These are phyloP conservation scores for Arthroderma sp. DNA, from an alignment of 2,329 filamentous ascomycete species.

Conservation along the genomic window DNA sequence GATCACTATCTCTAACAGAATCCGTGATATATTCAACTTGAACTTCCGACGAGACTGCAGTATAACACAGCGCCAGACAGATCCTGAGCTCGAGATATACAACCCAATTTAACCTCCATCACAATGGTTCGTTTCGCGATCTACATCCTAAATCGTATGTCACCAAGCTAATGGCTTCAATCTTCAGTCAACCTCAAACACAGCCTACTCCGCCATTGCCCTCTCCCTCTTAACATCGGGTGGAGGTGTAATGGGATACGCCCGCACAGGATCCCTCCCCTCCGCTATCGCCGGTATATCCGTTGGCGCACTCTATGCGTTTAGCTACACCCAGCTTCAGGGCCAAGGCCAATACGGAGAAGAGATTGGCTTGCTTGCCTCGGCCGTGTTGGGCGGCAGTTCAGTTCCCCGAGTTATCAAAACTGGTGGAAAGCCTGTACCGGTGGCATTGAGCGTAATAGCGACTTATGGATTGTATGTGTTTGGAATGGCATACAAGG, in stretches of 20 bases:
- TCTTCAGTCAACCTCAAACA: constrained; percentile 7
- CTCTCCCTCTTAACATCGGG: constrained; percentile 72
- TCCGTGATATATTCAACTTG: no score
- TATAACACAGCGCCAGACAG: no score
- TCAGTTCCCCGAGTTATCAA: constrained; percentile 78
- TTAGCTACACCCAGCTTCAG: constrained; percentile 70
- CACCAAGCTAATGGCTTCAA: constrained; percentile 2
- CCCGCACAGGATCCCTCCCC: constrained; percentile 70
- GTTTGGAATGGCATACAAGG: constrained; percentile 57
- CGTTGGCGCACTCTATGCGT: constrained; percentile 64
- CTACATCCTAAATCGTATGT: constrained; percentile 5
- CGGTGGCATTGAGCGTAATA: constrained; percentile 62
- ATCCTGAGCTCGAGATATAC: no score
- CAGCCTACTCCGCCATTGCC: constrained; percentile 53
- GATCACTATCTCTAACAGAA: no score
- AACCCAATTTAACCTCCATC: not conserved
- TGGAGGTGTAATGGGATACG: constrained; percentile 78
- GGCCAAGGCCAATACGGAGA: constrained; percentile 66
- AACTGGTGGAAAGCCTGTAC: constrained; percentile 64
- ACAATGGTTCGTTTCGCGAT: not conserved
- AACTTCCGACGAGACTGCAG: no score
- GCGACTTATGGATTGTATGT: constrained; percentile 65
- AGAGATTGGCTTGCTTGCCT: constrained; percentile 80
- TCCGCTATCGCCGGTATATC: constrained; percentile 73
- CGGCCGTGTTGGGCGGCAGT: constrained; percentile 67